A percentile compares a stretch with the other conserved stretches of the same genome.
phyloP scores from a whole-genome alignment of 257 asterid species.

The Linaria vulgaris region DNA sequence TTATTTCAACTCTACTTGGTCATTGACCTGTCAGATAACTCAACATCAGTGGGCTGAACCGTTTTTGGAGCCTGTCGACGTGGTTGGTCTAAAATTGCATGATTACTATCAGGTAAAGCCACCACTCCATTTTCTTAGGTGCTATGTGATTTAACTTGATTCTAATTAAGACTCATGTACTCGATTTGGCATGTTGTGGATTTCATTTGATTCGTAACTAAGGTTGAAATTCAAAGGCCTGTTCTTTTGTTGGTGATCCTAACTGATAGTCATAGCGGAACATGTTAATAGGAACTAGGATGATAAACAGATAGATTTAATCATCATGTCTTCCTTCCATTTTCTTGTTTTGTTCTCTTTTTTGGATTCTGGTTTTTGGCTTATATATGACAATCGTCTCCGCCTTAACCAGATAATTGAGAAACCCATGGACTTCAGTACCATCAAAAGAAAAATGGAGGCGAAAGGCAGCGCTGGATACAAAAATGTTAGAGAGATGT shows the following conservation, averaged over 20 bases:
- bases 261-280: neutral
- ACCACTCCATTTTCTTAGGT: constrained; percentile 14
- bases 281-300: neutral
- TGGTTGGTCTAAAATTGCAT: constrained; percentile 79
- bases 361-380: neutral
- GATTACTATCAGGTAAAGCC: constrained; percentile 72
- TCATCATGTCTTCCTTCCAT: neutral
- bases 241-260: neutral
- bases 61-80: constrained; percentile 92
- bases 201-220: no score
- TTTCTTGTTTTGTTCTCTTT: neutral
- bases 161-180: no score
- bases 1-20: constrained; percentile 10
- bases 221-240: no score
- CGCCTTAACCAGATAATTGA: constrained; percentile 59
- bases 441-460: constrained; percentile 82
- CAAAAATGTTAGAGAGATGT: constrained; percentile 80
- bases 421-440: constrained; percentile 96
- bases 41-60: constrained; percentile 89
- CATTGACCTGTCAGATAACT: constrained; percentile 56
- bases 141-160: neutral
- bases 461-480: constrained; percentile 77
- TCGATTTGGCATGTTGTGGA: no score
- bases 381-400: neutral
- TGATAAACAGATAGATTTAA: neutral